Conservation (phyloP, 176 grass and related monocot genomes). For the Oryza australiensis region DNA sequence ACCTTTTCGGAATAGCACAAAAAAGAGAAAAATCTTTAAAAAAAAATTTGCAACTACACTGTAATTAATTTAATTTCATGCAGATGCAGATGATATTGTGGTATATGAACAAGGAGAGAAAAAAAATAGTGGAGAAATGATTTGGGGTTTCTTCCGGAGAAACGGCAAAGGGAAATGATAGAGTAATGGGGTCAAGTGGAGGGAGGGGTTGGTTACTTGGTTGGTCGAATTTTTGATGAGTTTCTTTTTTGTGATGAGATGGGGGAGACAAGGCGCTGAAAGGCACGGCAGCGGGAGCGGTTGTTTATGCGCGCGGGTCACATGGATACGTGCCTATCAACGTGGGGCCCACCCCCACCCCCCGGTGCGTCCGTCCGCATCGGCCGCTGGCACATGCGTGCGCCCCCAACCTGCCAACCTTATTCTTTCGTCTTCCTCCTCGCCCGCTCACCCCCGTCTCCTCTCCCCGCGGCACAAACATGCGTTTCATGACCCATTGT, state of each 20-base stretch:
- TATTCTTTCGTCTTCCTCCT: too few relatives aligned
- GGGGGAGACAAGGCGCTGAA: conserved; percentile 46
- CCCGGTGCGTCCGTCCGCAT: conserved; percentile 22
- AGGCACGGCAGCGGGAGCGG: conserved; percentile 29
- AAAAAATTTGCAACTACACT: too few relatives aligned
- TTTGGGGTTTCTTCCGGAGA: neutral
- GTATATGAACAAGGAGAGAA: neutral
- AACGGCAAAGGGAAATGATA: neutral
- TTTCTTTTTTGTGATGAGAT: neutral
- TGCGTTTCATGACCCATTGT: too few relatives aligned
- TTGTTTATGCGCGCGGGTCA: conserved; percentile 42
- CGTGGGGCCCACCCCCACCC: neutral
- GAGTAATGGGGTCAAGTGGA: neutral
- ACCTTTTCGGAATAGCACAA: neutral
- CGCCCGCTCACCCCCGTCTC: too few relatives aligned
- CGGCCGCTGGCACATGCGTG: conserved; percentile 30
- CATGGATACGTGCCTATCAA: conserved; percentile 44
- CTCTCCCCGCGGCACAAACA: too few relatives aligned
- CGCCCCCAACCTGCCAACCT: too few relatives aligned
- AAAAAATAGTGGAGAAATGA: neutral
- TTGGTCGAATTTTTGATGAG: neutral
- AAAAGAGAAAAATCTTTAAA: neutral
- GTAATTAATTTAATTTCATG: too few relatives aligned
- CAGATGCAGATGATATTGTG: neutral
- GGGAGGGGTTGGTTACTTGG: neutral